Conservation (phyloP, 768 basidiomycete genomes). For the Panellus pusillus region DNA sequence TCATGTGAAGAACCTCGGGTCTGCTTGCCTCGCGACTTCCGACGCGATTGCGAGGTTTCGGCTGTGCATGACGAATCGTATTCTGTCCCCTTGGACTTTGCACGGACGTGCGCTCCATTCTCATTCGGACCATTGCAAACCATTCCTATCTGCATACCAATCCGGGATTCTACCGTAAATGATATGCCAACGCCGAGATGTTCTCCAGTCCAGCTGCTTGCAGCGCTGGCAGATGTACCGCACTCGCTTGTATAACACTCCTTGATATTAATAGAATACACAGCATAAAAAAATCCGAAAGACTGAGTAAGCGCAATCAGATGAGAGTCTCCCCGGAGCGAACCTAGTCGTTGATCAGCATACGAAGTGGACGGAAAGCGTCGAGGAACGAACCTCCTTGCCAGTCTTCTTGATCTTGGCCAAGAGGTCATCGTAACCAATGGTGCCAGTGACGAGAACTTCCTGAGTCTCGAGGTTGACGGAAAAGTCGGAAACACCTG, state of each 20-base stretch:
- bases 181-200: too few relatives aligned
- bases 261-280: too few relatives aligned
- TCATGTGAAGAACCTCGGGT: neutral
- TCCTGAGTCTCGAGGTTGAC: conserved; percentile 70
- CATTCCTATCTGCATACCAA: neutral
- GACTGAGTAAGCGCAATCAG: conserved; percentile 21
- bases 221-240: too few relatives aligned
- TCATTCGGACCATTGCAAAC: neutral
- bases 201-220: too few relatives aligned
- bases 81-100: neutral
- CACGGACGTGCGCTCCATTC: neutral
- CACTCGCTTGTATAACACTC: too few relatives aligned
- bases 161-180: too few relatives aligned
- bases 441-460: conserved; percentile 64
- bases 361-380: neutral
- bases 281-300: neutral
- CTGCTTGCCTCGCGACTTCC: neutral
- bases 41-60: neutral
- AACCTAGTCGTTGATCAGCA: conserved; percentile 28
- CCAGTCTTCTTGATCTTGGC: conserved; percentile 89
- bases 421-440: conserved; percentile 63
- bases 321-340: conserved; percentile 48
- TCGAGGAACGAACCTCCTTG: conserved; percentile 61
- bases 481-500: conserved; percentile 57
- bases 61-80: neutral